Conservation (phyloP, 2,329 filamentous ascomycete species). For the Paramyrothecium roridum region DNA sequence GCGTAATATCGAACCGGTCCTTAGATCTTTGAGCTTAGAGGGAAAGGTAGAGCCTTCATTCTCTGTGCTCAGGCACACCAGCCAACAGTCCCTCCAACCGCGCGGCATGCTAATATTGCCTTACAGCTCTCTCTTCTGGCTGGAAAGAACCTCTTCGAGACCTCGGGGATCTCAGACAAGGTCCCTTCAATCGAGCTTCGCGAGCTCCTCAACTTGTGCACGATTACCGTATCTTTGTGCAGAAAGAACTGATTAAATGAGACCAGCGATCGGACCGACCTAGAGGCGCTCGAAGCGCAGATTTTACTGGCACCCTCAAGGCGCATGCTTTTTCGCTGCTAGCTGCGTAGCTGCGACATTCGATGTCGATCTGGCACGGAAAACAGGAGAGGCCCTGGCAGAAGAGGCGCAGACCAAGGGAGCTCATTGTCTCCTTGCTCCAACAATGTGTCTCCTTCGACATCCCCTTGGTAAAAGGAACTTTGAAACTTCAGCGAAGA, state of each 20-base stretch:
- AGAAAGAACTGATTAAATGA: too few relatives aligned
- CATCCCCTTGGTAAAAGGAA: conserved; percentile 40
- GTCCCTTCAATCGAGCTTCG: background rate
- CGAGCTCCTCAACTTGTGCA: background rate
- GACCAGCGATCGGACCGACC: conserved; percentile 17
- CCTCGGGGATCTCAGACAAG: background rate
- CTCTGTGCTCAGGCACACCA: too few relatives aligned
- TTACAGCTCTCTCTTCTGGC: background rate
- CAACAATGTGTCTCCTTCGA: conserved; percentile 45
- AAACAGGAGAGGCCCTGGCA: conserved; percentile 56
- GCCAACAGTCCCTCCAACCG: too few relatives aligned
- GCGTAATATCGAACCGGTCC: too few relatives aligned
- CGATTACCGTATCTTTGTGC: too few relatives aligned
- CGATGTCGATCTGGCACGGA: conserved; percentile 51
- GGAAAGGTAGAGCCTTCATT: too few relatives aligned
- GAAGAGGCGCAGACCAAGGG: conserved; percentile 54
- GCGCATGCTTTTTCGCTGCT: conserved; percentile 20
- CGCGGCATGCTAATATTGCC: too few relatives aligned
- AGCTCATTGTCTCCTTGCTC: conserved; percentile 66
- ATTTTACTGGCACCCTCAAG: conserved; percentile 15
- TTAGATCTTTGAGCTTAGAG: too few relatives aligned
- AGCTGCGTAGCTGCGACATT: conserved; percentile 54
- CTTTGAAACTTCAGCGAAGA: too few relatives aligned
- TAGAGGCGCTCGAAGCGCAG: conserved; percentile 20
- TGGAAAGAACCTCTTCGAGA: background rate